Conservation (phyloP, 495 filamentous ascomycete genomes). For the Xylaria curta region DNA sequence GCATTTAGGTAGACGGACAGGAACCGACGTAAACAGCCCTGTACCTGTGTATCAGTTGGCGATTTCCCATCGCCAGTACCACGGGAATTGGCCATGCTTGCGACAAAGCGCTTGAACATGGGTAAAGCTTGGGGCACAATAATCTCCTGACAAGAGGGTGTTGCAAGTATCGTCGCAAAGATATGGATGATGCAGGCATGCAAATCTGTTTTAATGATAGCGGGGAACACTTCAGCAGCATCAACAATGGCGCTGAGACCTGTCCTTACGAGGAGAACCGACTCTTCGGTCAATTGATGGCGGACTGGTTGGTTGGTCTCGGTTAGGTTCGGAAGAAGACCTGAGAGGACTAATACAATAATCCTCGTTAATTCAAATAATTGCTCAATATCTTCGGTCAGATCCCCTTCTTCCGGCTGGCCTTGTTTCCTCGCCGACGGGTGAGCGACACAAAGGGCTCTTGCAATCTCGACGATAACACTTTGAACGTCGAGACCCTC, state of each 20-base stretch:
- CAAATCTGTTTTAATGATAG: constrained; percentile 94
- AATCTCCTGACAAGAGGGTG: constrained; percentile 80
- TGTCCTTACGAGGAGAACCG: constrained; percentile 76
- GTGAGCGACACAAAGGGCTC: constrained; percentile 86
- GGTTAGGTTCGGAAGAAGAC: constrained; percentile 83
- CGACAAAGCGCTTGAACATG: constrained; percentile 89
- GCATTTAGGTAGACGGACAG: constrained; percentile 80
- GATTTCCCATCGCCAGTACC: constrained; percentile 41
- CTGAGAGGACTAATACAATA: constrained; percentile 89
- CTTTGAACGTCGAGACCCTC: constrained; percentile 88
- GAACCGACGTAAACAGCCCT: constrained; percentile 79
- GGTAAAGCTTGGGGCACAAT: constrained; percentile 91
- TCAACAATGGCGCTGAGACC: constrained; percentile 89
- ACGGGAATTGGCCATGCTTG: constrained; percentile 64
- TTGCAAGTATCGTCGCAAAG: constrained; percentile 90
- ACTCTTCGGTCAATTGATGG: constrained; percentile 79
- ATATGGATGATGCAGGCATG: constrained; percentile 98
- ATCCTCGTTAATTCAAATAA: constrained; percentile 95
- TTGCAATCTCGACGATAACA: constrained; percentile 90
- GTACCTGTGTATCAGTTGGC: constrained; percentile 58
- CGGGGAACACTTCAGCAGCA: constrained; percentile 91
- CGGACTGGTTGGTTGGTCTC: constrained; percentile 75
- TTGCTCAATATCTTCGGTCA: constrained; percentile 97
- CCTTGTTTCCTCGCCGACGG: constrained; percentile 80
- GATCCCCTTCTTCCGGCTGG: constrained; percentile 69